phyloP scores from a whole-genome alignment of 208 protist species.

The Leishmania braziliensis region DNA sequence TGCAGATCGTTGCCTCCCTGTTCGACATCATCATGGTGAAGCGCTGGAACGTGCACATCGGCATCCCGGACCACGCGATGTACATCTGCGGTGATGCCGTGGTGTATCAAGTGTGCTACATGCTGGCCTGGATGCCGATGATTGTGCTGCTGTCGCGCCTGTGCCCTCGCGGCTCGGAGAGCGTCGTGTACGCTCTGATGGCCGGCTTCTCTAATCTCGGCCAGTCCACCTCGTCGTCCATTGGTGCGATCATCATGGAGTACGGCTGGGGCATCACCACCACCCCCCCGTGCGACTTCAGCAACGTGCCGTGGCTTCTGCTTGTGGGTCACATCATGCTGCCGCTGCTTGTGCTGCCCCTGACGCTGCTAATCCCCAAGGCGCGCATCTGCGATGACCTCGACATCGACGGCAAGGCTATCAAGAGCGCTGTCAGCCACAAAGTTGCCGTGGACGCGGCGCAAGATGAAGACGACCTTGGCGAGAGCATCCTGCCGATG shows the following conservation, averaged over 20 bases:
- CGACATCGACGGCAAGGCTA: constrained; percentile 38
- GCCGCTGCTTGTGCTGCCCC: constrained; percentile 53
- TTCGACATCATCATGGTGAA: constrained; percentile 69
- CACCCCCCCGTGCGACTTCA: constrained; percentile 57
- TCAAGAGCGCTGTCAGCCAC: background rate
- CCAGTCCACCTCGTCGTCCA: constrained; percentile 31
- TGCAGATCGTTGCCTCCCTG: constrained; percentile 43
- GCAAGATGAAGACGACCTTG: background rate
- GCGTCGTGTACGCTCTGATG: constrained; percentile 75
- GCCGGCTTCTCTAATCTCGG: constrained; percentile 79
- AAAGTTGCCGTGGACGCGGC: background rate
- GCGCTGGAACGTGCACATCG: constrained; percentile 57
- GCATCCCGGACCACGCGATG: constrained; percentile 57
- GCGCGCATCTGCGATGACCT: constrained; percentile 56
- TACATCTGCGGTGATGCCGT: constrained; percentile 72
- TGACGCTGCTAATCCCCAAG: constrained; percentile 46
- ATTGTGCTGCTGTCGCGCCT: constrained; percentile 78
- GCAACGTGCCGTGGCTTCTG: constrained; percentile 52
- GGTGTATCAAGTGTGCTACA: constrained; percentile 51
- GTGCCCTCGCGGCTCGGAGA: constrained; percentile 76
- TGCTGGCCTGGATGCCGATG: constrained; percentile 76
- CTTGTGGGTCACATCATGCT: constrained; percentile 53
- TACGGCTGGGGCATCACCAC: constrained; percentile 37
- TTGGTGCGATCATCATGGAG: constrained; percentile 58
- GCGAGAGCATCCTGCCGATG: background rate